Conservation (phyloP, 78 protist genomes). For the Polysphondylium violaceum region DNA sequence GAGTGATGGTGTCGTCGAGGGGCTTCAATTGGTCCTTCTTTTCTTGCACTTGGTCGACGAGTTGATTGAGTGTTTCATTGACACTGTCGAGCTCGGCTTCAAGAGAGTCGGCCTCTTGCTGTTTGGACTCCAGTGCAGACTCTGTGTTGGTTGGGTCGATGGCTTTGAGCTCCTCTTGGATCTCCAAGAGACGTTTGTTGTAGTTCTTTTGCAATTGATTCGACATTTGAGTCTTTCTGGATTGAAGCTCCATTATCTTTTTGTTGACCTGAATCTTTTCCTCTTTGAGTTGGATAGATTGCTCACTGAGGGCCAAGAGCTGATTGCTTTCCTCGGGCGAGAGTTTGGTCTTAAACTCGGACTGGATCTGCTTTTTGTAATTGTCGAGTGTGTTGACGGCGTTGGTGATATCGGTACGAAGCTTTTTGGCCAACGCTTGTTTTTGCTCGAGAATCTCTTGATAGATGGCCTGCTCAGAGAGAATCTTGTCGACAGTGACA, state of each 20-base stretch:
- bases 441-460: neutral
- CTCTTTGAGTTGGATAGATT: constrained; percentile 22
- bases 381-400: neutral
- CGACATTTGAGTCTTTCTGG: constrained; percentile 2
- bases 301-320: constrained; percentile 7
- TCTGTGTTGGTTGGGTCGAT: neutral
- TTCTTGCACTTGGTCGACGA: neutral
- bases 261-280: neutral
- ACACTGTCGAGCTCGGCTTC: neutral
- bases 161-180: neutral
- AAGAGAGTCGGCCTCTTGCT: neutral
- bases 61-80: neutral
- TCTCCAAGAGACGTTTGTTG: constrained; percentile 24
- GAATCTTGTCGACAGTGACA: neutral
- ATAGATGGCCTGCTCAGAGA: neutral
- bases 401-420: constrained; percentile 7
- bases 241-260: neutral
- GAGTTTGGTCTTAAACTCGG: constrained; percentile 25
- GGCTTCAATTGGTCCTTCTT: neutral
- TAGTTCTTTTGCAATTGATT: constrained; percentile 40
- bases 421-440: neutral
- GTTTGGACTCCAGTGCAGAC: neutral
- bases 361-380: constrained; percentile 24
- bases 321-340: constrained; percentile 26
- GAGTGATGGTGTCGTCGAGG: neutral